A percentile compares a stretch with the other conserved stretches of the same genome.
Evolutionary conservation across 306 rosid species (phyloP).

Genomic region (Dryas alaskensis): DNA sequence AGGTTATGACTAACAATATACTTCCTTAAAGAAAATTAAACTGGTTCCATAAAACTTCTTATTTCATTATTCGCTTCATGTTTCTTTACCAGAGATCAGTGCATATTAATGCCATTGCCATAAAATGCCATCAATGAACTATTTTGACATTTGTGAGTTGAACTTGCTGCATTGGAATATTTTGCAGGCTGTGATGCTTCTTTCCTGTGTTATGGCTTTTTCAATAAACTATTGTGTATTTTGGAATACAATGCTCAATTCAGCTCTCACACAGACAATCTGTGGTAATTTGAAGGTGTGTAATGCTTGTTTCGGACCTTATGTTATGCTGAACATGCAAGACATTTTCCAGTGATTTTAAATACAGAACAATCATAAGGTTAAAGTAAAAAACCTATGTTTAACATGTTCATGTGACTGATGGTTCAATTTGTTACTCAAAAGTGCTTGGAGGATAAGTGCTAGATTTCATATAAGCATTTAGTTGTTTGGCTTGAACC

Average conservation of each 20-base stretch:
- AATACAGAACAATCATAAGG: not conserved
- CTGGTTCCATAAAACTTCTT: not conserved
- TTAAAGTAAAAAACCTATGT: not conserved
- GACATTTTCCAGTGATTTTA: not conserved
- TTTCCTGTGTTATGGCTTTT: slow-evolving; percentile 75
- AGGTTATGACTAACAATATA: too few species aligned
- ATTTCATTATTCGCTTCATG: too few species aligned
- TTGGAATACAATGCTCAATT: slow-evolving; percentile 72
- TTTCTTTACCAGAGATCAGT: not conserved
- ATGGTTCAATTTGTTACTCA: not conserved
- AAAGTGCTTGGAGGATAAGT: not conserved
- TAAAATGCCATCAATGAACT: not conserved
- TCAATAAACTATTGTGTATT: slow-evolving; percentile 68
- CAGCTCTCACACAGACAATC: slow-evolving; percentile 80
- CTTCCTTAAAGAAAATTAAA: too few species aligned
- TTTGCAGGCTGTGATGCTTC: slow-evolving; percentile 67
- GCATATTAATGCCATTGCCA: not conserved
- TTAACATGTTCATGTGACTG: not conserved
- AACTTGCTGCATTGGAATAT: slow-evolving; percentile 25
- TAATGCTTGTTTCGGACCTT: not conserved
- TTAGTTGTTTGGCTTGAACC: not conserved
- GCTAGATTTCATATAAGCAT: not conserved
- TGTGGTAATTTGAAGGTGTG: slow-evolving; percentile 70
- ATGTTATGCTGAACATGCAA: not conserved
- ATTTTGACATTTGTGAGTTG: slow-evolving; percentile 11